These are phyloP conservation scores for Rhodamnia argentea DNA, from an alignment of 345 rosid genomes.

Conservation along the genomic window DNA sequence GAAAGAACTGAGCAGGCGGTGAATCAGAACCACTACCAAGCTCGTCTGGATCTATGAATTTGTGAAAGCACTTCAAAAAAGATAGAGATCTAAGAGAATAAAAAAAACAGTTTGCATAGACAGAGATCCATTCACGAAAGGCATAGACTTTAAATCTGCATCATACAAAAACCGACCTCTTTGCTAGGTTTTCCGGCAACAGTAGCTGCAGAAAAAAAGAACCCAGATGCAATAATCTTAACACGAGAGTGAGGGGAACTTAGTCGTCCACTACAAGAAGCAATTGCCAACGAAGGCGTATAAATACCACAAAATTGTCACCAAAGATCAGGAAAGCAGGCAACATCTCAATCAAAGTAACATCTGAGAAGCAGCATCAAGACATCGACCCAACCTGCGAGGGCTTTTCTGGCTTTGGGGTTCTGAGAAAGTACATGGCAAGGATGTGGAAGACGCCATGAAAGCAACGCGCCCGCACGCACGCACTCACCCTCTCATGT, in stretches of 20 bases:
- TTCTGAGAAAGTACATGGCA: not conserved
- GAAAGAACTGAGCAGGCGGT: not conserved
- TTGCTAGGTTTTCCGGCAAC: not conserved
- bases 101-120: not conserved
- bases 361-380: not conserved
- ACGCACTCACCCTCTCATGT: not conserved
- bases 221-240: not conserved
- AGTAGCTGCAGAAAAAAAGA: not conserved
- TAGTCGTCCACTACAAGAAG: not conserved
- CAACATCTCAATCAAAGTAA: not conserved
- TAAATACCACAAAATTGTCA: not conserved
- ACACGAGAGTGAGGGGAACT: not conserved
- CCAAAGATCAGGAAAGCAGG: not conserved
- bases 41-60: not conserved
- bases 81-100: not conserved
- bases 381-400: not conserved
- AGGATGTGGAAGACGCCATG: not conserved
- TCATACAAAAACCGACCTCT: not conserved
- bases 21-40: not conserved
- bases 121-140: not conserved
- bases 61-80: not conserved
- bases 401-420: not conserved
- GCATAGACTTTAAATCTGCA: not conserved
- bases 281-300: not conserved
- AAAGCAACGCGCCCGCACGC: not conserved